Percentiles rank a stretch among this genome's conserved stretches.
These are phyloP conservation scores for Lachancea dasiensis DNA, from an alignment of 805 yeast species.

Conservation along the genomic window DNA sequence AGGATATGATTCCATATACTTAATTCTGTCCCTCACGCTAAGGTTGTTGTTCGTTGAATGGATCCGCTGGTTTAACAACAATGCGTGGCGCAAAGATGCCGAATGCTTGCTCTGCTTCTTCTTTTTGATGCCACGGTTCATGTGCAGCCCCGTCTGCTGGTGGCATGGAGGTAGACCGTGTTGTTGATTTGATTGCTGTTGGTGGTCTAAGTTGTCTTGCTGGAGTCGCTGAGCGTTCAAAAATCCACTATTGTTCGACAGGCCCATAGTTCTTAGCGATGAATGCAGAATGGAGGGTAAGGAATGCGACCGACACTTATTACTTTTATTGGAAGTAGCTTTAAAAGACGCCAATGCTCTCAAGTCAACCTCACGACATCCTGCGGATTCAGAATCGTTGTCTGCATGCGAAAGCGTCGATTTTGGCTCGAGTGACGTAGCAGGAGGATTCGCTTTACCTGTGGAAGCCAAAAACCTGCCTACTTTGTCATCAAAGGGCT, in stretches of 20 bases:
- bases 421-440: slow-evolving; percentile 1
- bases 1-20: slow-evolving; percentile 17
- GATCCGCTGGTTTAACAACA: slow-evolving; percentile 17
- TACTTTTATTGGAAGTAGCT: slow-evolving; percentile 11
- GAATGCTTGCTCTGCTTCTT: slow-evolving; percentile 8
- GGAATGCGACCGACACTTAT: slow-evolving; percentile 30
- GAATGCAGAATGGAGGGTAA: slow-evolving; percentile 33
- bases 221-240: slow-evolving; percentile 4
- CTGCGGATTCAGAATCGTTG: slow-evolving; percentile 14
- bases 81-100: slow-evolving; percentile 14
- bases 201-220: slow-evolving; percentile 6
- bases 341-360: slow-evolving; percentile 7
- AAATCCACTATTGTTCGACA: slow-evolving; percentile 6
- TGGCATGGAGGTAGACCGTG: slow-evolving; percentile 14
- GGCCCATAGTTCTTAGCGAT: slow-evolving; percentile 21
- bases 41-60: slow-evolving; percentile 13
- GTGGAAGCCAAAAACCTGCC: slow-evolving; percentile 24
- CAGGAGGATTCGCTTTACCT: not conserved
- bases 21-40: slow-evolving; percentile 24
- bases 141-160: slow-evolving; percentile 7
- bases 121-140: slow-evolving; percentile 10
- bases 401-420: not conserved
- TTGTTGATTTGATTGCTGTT: slow-evolving; percentile 6
- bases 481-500: slow-evolving; percentile 29
- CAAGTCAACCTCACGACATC: slow-evolving; percentile 13